Evolutionary conservation across 73 alveolate genomes (phyloP), one percentile per base, ranked within the genome.

Genomic region (Paramecium biaurelia): DNA sequence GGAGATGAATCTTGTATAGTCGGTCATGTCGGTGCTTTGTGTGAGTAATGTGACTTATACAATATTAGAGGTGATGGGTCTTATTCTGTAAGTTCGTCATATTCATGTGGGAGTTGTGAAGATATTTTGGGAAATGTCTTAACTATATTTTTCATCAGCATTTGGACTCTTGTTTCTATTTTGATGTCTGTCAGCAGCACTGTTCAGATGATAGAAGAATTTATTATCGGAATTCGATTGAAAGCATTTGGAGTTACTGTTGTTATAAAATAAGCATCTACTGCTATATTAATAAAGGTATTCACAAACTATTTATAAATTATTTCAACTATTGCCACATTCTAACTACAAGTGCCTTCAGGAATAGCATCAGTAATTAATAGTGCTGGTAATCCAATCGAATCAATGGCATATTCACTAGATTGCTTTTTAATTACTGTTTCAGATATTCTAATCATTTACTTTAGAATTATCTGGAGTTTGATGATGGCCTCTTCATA

Each of bases 1-100:
- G 89, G 89, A 20, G 89, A 76, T 76, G 35, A 34, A 14, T 35
- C 76, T 76, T 76, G 89, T 7, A 37, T 72, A 35, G 8, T 18
- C 8, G 89, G 89, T 9, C 89, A 76, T 8, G 35, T 76, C 0
- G 89, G 89, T 18, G 89, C 89, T 30, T 72, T 76, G 23, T 76
- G 89, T 76, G 89, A 76, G 32, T 20, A 42, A 21, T 76, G 89
- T 18, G 89, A 76, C 42, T 23, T 76, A n/a, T 76, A 76, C 21
- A 37, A 42, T 38, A 38, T 76, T 76, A 8, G 47, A 38, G 47
- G 47, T 7, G 47, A 38, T 38, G 47, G 47, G 14, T 38, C 47
- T 38, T 38, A 38, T 7, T 76, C 89, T 8, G 18, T 38, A 18
- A 76, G 89, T 30, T 70, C 34, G 5, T 18, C 11, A 34, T 76